Evolutionary conservation across 2,329 filamentous ascomycete genomes (phyloP).

Genomic region (Coleophoma crateriformis): DNA sequence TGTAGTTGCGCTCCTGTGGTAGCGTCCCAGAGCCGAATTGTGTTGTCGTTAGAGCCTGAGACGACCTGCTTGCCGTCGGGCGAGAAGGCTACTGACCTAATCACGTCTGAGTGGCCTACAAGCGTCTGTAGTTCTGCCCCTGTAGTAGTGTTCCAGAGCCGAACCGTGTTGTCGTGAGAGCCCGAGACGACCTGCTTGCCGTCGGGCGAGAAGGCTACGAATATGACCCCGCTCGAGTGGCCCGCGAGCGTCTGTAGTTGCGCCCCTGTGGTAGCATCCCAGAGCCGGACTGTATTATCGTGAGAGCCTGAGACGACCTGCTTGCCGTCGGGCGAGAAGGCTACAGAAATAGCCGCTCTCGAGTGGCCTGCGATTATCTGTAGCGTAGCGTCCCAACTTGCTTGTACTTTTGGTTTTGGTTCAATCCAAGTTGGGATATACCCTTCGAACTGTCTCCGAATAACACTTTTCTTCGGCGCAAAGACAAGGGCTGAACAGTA

Average conservation of each 20-base stretch:
- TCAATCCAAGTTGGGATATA: slow-evolving; percentile 1
- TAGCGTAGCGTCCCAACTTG: not conserved
- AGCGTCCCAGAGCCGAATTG: slow-evolving; percentile 7
- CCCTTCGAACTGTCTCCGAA: slow-evolving; percentile 1
- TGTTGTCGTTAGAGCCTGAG: not conserved
- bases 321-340: slow-evolving; percentile 4
- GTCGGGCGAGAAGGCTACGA: too few species aligned
- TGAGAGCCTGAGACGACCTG: not conserved
- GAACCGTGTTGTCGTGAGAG: slow-evolving; percentile 6
- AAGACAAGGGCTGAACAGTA: slow-evolving; percentile 10
- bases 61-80: slow-evolving; percentile 1
- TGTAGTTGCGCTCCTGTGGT: slow-evolving; percentile 2
- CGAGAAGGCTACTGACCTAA: slow-evolving; percentile 5
- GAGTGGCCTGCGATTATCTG: slow-evolving; percentile 4
- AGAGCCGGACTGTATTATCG: slow-evolving; percentile 3
- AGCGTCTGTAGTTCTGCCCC: not conserved
- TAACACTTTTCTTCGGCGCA: slow-evolving; percentile 1
- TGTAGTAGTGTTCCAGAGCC: slow-evolving; percentile 5
- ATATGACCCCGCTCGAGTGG: not conserved
- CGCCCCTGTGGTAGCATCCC: slow-evolving; percentile 9
- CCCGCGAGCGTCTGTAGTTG: not conserved
- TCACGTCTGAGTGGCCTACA: not conserved
- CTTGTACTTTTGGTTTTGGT: not conserved
- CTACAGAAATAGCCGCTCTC: too few species aligned
- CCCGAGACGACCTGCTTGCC: not conserved